Evolutionary conservation across 495 filamentous ascomycete species (phyloP).

Genomic region (Evernia prunastri): DNA sequence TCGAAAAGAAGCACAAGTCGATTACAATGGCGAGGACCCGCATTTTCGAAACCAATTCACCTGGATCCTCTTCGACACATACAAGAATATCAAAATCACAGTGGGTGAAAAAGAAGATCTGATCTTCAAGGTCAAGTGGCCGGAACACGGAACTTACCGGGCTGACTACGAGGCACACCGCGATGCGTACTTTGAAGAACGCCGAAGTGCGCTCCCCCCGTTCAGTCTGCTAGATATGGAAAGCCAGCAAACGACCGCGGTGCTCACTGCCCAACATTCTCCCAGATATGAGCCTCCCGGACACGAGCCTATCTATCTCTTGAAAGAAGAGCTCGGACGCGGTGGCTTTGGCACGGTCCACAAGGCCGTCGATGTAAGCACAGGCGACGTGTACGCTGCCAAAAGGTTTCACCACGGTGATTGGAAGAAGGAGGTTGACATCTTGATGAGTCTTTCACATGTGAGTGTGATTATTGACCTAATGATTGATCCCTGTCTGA

Average conservation of each 20-base stretch:
- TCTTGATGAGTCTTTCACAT: conserved; percentile 8
- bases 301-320: too few relatives aligned
- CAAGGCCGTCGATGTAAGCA: too few relatives aligned
- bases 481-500: conserved; percentile 8
- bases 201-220: background rate
- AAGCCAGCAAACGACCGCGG: conserved; percentile 50
- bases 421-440: too few relatives aligned
- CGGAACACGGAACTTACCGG: background rate
- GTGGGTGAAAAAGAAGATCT: conserved; percentile 9
- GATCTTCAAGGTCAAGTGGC: conserved; percentile 13
- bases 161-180: conserved; percentile 9
- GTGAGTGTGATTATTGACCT: conserved; percentile 15
- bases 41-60: conserved; percentile 12
- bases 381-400: too few relatives aligned
- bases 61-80: conserved; percentile 16
- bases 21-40: conserved; percentile 15
- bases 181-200: conserved; percentile 16
- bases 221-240: conserved; percentile 12
- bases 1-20: too few relatives aligned
- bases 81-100: conserved; percentile 13
- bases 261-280: conserved; percentile 68
- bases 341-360: too few relatives aligned
- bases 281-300: conserved; percentile 70
- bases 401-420: too few relatives aligned
- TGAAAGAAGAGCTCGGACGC: too few relatives aligned